Percentiles rank a stretch among this genome's conserved stretches.
These are phyloP conservation scores for Pyricularia sp. DNA, from an alignment of 2,329 filamentous ascomycete genomes.

Conservation along the genomic window DNA sequence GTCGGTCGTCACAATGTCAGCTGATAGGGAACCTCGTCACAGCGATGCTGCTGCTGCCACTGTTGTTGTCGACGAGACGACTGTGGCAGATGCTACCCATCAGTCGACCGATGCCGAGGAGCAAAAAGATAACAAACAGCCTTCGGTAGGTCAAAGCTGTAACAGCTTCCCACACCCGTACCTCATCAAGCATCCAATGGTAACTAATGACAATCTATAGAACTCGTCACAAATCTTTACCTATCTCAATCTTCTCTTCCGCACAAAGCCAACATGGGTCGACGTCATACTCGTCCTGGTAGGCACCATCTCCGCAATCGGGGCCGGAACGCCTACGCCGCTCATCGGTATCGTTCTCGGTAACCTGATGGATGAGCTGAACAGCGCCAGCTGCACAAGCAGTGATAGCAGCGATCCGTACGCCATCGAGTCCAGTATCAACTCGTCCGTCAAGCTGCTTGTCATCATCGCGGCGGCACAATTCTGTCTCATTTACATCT, in stretches of 20 bases:
- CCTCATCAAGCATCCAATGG: not conserved
- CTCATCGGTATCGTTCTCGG: constrained; percentile 44
- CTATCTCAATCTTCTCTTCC: constrained; percentile 16
- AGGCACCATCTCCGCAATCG: constrained; percentile 29
- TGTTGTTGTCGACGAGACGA: not conserved
- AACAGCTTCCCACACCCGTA: not conserved
- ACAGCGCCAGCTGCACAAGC: constrained; percentile 28
- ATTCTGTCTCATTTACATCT: constrained; percentile 50
- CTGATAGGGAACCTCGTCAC: constrained; percentile 5
- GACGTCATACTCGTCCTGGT: constrained; percentile 21
- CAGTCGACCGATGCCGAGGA: not conserved
- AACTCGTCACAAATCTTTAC: constrained; percentile 6
- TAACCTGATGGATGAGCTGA: constrained; percentile 37
- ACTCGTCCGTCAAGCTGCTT: constrained; percentile 24
- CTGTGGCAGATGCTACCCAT: not conserved
- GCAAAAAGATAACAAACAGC: not conserved
- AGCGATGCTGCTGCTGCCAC: not conserved
- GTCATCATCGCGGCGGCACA: constrained; percentile 51
- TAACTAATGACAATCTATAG: not conserved
- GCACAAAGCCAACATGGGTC: constrained; percentile 15
- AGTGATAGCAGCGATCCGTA: constrained; percentile 9
- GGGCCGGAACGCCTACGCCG: constrained; percentile 39
- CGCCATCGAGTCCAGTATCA: constrained; percentile 11
- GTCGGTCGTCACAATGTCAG: not conserved
- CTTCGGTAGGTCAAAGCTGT: not conserved